These are phyloP conservation scores for Rhododendron ovatum DNA, from an alignment of 148 eudicot species.

Conservation along the genomic window DNA sequence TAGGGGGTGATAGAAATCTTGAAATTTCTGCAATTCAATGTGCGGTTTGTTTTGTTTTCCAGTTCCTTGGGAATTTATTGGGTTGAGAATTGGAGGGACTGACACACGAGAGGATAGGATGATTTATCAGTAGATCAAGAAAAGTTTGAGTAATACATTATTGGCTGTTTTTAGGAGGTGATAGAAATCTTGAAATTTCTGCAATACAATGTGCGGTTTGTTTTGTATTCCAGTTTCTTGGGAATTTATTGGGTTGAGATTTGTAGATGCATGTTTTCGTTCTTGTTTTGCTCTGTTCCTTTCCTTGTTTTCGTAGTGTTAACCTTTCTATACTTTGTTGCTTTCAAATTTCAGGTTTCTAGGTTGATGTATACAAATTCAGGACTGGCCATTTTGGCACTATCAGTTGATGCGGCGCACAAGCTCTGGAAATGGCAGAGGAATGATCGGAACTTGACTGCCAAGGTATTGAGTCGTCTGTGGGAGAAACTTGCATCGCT, in stretches of 20 bases:
- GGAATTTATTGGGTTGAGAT: background rate
- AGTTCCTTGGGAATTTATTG: background rate
- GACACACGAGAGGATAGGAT: background rate
- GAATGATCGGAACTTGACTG: slow-evolving; percentile 53
- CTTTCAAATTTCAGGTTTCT: slow-evolving; percentile 44
- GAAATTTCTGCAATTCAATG: background rate
- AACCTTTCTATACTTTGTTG: background rate
- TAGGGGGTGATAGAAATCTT: background rate
- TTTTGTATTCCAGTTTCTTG: background rate
- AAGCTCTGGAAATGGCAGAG: slow-evolving; percentile 86
- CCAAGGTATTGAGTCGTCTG: slow-evolving; percentile 47
- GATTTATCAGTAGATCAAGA: background rate
- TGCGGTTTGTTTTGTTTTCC: background rate
- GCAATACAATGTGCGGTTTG: background rate
- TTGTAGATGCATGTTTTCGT: background rate
- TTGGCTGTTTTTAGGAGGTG: background rate
- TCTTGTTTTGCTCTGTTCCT: background rate
- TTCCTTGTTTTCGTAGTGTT: background rate
- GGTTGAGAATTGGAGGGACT: too few relatives aligned
- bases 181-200: background rate
- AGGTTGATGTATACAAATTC: slow-evolving; percentile 83
- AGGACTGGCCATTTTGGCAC: slow-evolving; percentile 70
- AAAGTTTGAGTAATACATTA: background rate
- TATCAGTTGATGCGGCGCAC: slow-evolving; percentile 79
- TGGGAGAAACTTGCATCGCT: background rate